Evolutionary conservation across 169 alveolate species (phyloP).

Genomic region (Eimeria maxima): DNA sequence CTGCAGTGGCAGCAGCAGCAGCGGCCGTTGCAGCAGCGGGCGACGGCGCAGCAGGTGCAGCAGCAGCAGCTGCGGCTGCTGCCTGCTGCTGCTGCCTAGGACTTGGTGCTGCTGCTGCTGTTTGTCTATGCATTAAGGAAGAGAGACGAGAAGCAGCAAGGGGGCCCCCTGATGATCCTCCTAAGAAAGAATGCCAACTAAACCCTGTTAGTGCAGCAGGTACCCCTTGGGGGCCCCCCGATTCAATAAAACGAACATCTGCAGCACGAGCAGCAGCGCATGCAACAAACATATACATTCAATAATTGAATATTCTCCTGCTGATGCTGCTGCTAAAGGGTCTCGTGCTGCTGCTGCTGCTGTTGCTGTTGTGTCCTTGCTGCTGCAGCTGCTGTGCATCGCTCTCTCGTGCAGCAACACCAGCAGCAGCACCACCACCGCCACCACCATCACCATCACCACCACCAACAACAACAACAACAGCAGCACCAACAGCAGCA

Average conservation of each 20-base stretch:
- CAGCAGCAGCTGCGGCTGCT: slow-evolving; percentile 17
- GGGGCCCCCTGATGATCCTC: slow-evolving; percentile 50
- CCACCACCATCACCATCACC: background rate
- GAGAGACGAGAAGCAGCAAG: background rate
- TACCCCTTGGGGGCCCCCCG: background rate
- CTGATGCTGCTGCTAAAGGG: background rate
- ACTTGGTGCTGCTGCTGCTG: slow-evolving; percentile 43
- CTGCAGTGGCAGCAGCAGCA: background rate
- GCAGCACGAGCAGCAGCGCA: background rate
- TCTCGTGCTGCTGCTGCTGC: background rate
- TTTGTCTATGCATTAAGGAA: slow-evolving; percentile 21
- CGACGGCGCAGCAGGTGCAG: background rate
- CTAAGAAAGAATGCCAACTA: slow-evolving; percentile 23
- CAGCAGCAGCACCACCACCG: background rate
- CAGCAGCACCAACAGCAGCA: background rate
- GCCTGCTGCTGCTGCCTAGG: slow-evolving; percentile 11
- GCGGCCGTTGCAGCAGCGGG: background rate
- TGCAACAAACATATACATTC: background rate
- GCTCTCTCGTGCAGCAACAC: background rate
- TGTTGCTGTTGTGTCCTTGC: background rate
- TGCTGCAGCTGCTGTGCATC: background rate
- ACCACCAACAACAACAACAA: background rate
- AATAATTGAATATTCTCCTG: too few species aligned
- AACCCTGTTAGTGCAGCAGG: slow-evolving; percentile 16
- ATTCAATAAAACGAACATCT: slow-evolving; percentile 25